Conservation (phyloP, 805 yeast species). For the Jamesozyma lodderae region DNA sequence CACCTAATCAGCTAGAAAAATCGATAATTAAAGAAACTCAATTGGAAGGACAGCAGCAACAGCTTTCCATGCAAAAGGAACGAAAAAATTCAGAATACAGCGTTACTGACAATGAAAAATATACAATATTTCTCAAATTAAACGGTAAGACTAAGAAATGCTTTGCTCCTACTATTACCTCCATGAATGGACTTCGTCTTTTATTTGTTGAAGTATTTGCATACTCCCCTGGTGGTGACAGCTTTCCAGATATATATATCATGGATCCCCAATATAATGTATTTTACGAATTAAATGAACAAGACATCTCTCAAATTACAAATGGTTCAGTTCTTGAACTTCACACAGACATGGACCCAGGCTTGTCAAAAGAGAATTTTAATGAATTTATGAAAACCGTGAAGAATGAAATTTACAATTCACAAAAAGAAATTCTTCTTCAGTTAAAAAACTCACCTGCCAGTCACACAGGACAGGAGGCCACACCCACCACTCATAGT, state of each 20-base stretch:
- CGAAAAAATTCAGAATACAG: too few species aligned
- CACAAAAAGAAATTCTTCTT: slow-evolving; percentile 9
- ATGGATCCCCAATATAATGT: slow-evolving; percentile 51
- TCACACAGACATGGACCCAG: slow-evolving; percentile 13
- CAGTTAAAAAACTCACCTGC: slow-evolving; percentile 6
- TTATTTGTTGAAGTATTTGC: slow-evolving; percentile 83
- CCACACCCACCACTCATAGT: not conserved
- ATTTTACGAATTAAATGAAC: slow-evolving; percentile 75
- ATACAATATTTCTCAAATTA: slow-evolving; percentile 40
- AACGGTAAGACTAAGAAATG: slow-evolving; percentile 50
- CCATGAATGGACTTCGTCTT: slow-evolving; percentile 44
- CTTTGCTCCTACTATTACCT: slow-evolving; percentile 21
- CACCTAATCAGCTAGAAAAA: too few species aligned
- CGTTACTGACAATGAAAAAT: not conserved
- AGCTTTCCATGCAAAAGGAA: too few species aligned
- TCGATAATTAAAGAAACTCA: too few species aligned
- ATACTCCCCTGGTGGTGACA: slow-evolving; percentile 60
- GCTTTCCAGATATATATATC: slow-evolving; percentile 73
- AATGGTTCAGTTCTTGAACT: slow-evolving; percentile 54
- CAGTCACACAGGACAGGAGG: not conserved
- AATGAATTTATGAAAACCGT: slow-evolving; percentile 7
- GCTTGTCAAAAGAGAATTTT: slow-evolving; percentile 1
- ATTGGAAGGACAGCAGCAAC: too few species aligned
- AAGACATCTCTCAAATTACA: slow-evolving; percentile 45
- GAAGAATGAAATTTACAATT: slow-evolving; percentile 10